A percentile compares a stretch with the other conserved stretches of the same genome.
phyloP scores from a whole-genome alignment of 495 filamentous ascomycete genomes.

The Daldinia vernicosa region DNA sequence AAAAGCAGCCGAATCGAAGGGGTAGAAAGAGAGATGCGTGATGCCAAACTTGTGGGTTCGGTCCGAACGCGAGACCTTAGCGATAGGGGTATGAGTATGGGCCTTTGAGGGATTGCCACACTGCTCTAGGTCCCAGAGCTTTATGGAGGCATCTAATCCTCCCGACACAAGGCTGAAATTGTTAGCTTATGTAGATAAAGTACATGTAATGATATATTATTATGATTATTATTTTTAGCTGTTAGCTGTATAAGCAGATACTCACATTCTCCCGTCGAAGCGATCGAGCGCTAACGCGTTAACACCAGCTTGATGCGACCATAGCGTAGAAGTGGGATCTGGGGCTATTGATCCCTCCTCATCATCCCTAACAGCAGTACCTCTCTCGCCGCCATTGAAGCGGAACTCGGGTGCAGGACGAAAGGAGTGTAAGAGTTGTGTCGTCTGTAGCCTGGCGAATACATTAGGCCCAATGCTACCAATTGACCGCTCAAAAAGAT shows the following conservation, averaged over 20 bases:
- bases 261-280: slow-evolving; percentile 80
- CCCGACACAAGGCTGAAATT: slow-evolving; percentile 76
- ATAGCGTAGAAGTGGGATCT: slow-evolving; percentile 44
- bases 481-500: slow-evolving; percentile 74
- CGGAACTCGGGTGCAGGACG: slow-evolving; percentile 69
- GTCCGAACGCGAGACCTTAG: slow-evolving; percentile 46
- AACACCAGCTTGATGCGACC: slow-evolving; percentile 78
- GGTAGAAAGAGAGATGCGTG: slow-evolving; percentile 86
- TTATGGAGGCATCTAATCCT: slow-evolving; percentile 79
- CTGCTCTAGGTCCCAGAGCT: slow-evolving; percentile 83
- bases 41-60: slow-evolving; percentile 75
- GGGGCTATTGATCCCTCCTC: slow-evolving; percentile 27
- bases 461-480: slow-evolving; percentile 68
- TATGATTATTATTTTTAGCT: neutral
- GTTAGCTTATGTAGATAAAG: slow-evolving; percentile 33
- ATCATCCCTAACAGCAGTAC: slow-evolving; percentile 32
- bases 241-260: slow-evolving; percentile 14
- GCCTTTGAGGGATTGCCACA: slow-evolving; percentile 45
- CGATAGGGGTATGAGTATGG: slow-evolving; percentile 62
- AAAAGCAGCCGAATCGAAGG: slow-evolving; percentile 82
- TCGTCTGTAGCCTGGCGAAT: slow-evolving; percentile 70
- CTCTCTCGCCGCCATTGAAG: slow-evolving; percentile 69
- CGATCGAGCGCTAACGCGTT: slow-evolving; percentile 78
- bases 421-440: slow-evolving; percentile 63
- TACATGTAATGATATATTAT: neutral